Evolutionary conservation across 2,329 filamentous ascomycete species (phyloP), one percentile per base, ranked within the genome.

Genomic region (Colletotrichum karsti): DNA sequence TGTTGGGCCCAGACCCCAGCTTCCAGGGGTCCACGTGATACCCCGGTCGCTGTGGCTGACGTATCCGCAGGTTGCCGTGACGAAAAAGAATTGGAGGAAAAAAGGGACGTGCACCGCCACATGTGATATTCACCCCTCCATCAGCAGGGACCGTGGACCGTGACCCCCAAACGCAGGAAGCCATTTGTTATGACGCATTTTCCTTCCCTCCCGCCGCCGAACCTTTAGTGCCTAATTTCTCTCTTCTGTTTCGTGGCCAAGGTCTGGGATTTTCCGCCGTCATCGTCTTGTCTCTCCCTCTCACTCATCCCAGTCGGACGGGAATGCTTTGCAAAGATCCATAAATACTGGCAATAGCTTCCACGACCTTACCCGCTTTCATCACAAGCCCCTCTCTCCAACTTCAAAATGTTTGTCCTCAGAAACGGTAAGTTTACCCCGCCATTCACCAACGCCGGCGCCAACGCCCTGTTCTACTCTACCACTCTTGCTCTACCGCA

Each of bases 341-440:
- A 69, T 65, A 69, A 67, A 53, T 35, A 39, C 20, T 37, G 37
- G 57, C 58, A 37, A 58, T 18, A 42, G 51, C 48, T 60, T 35
- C 37, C 37, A 57, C 58, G 22, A 53, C 60, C 18, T 33, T 57
- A 39, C 41, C 51, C 46, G 54, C 56, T 48, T 22, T 53, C 56
- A 60, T 9, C 33, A 20, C 41, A 37, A 69, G 57, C 58, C 56
- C 35, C 46, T 67, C 58, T 26, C 8, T 33, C 48, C 15, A 41
- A 20, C 41, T 71, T 70, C 75, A 79, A 66, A 70, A 80, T 80
- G 78, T 80, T 80, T 70, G 78, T 79, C 73, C 75, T 80, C 63
- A 75, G 78, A 71, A 80, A 80, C 73, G 78, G 78, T 80, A 74
- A 72, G 78, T 78, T 61, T 65, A 56, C 67, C 60, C 69, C 69